Percentiles rank a stretch among this genome's conserved stretches.
phyloP scores from a whole-genome alignment of 1,284 basidiomycete species.

The Apiotrichum gracile region DNA sequence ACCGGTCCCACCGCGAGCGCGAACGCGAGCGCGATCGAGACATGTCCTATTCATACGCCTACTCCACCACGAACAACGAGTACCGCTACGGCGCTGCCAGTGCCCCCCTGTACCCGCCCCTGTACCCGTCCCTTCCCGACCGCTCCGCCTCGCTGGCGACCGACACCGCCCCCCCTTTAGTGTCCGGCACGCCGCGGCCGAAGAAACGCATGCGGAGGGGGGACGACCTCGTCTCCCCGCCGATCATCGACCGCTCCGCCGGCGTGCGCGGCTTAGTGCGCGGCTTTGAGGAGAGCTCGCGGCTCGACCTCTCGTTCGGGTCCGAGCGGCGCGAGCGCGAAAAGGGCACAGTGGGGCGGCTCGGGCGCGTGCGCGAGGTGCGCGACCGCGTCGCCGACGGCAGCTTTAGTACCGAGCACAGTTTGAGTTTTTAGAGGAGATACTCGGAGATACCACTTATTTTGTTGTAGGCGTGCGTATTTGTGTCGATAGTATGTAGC shows the following conservation, averaged over 20 bases:
- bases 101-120: background rate
- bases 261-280: constrained; percentile 3
- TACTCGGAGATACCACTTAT: background rate
- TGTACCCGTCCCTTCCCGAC: constrained; percentile 6
- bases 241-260: background rate
- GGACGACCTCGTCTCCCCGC: background rate
- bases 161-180: background rate
- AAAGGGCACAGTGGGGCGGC: background rate
- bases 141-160: constrained; percentile 1
- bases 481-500: too few relatives aligned
- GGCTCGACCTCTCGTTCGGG: constrained; percentile 9
- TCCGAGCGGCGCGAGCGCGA: constrained; percentile 8
- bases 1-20: too few relatives aligned
- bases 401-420: background rate
- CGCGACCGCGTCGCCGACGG: constrained; percentile 2
- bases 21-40: too few relatives aligned
- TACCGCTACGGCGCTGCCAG: constrained; percentile 3
- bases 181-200: constrained; percentile 5
- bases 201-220: background rate
- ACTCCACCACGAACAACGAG: background rate
- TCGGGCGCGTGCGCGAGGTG: constrained; percentile 6
- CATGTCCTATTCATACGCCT: background rate
- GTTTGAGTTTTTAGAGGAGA: background rate
- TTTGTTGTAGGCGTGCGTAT: too few relatives aligned
- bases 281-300: constrained; percentile 3